These are phyloP conservation scores for Helicocarpus griseus DNA, from an alignment of 2,329 filamentous ascomycete species.

Conservation along the genomic window DNA sequence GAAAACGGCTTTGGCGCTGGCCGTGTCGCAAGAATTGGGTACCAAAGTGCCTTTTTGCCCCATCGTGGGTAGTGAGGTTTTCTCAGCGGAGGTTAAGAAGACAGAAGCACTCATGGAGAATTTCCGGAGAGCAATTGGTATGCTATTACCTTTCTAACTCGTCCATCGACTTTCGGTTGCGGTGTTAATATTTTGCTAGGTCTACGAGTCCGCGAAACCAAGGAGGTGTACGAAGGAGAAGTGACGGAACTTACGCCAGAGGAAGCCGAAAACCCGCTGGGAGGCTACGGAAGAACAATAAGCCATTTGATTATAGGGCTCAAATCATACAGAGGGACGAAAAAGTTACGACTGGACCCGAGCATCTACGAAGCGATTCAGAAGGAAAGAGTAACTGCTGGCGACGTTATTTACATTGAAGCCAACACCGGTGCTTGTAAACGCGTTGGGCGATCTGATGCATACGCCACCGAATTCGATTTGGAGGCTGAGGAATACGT, in stretches of 20 bases:
- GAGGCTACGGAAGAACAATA: slow-evolving; percentile 95
- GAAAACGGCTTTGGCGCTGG: slow-evolving; percentile 91
- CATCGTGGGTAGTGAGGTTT: slow-evolving; percentile 96
- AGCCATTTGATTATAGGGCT: slow-evolving; percentile 88
- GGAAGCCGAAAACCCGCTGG: slow-evolving; percentile 94
- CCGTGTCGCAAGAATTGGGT: slow-evolving; percentile 91
- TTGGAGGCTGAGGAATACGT: slow-evolving; percentile 98
- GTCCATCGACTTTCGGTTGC: neutral
- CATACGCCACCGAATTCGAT: slow-evolving; percentile 96
- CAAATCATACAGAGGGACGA: slow-evolving; percentile 92
- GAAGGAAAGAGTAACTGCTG: slow-evolving; percentile 91
- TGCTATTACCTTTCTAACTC: slow-evolving; percentile 14
- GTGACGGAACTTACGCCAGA: slow-evolving; percentile 96
- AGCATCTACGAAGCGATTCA: slow-evolving; percentile 99
- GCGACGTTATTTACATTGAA: slow-evolving; percentile 98
- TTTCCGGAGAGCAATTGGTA: slow-evolving; percentile 92
- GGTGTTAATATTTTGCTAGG: slow-evolving; percentile 30
- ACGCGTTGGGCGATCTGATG: slow-evolving; percentile 88
- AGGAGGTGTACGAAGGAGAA: slow-evolving; percentile 98
- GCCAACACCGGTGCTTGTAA: slow-evolving; percentile 98
- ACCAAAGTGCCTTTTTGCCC: slow-evolving; percentile 98
- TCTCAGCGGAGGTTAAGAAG: slow-evolving; percentile 98
- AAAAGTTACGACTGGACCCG: slow-evolving; percentile 92
- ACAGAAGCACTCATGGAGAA: slow-evolving; percentile 99
- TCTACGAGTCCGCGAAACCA: slow-evolving; percentile 92